A percentile compares a stretch with the other conserved stretches of the same genome.
Conservation (phyloP, 75 land plant species). For the Cunninghamia lanceolata region DNA sequence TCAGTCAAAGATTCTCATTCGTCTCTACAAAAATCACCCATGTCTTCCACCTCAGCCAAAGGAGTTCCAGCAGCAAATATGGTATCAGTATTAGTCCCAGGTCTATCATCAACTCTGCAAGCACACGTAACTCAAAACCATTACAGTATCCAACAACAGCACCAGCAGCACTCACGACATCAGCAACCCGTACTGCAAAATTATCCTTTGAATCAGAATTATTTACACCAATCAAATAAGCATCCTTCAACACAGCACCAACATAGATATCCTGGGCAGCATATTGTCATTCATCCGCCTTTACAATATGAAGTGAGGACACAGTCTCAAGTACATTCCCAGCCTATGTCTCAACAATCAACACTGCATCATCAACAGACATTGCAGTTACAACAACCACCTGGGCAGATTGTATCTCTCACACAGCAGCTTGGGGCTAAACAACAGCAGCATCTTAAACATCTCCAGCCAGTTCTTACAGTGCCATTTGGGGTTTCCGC, state of each 20-base stretch:
- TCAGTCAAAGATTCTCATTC: constrained; percentile 4
- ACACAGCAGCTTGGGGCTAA: neutral
- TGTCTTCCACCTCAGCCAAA: constrained; percentile 15
- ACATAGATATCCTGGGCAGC: neutral
- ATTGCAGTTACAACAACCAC: neutral
- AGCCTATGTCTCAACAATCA: neutral
- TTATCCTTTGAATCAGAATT: neutral
- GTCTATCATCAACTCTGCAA: neutral
- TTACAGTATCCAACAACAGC: neutral
- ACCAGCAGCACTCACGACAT: neutral
- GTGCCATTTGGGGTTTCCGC: neutral
- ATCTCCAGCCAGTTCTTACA: neutral
- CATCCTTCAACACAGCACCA: neutral
- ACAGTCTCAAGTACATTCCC: neutral
- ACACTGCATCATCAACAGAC: neutral
- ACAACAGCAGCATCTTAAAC: neutral
- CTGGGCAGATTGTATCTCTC: neutral
- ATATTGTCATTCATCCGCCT: neutral
- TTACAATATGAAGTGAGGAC: neutral
- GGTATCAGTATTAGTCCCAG: neutral
- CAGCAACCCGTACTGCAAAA: constrained; percentile 1
- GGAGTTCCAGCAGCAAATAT: neutral
- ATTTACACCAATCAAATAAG: neutral
- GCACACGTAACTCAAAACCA: neutral
- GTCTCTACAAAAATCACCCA: neutral